phyloP scores from a whole-genome alignment of 2,329 filamentous ascomycete species.

The Emergomyces orientalis region DNA sequence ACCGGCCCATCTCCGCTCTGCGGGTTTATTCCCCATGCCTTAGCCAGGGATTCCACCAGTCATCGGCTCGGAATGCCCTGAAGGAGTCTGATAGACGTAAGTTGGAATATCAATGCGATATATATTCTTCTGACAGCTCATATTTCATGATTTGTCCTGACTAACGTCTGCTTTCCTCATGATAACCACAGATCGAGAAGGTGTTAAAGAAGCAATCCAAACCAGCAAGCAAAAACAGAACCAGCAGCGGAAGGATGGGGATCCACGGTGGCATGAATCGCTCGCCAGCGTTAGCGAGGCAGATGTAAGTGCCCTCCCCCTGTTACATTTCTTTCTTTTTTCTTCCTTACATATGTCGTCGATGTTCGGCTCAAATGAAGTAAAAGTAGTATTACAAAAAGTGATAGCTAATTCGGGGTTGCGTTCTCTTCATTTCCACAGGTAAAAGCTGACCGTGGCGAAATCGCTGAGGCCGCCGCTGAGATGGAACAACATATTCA shows the following conservation, averaged over 20 bases:
- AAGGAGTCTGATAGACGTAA: constrained; percentile 31
- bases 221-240: constrained; percentile 54
- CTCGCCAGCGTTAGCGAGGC: constrained; percentile 73
- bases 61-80: constrained; percentile 20
- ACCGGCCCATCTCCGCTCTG: constrained; percentile 12
- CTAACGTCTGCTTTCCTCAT: not conserved
- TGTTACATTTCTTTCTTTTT: not conserved
- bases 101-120: constrained; percentile 6
- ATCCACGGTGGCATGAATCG: constrained; percentile 66
- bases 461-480: constrained; percentile 34
- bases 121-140: not conserved
- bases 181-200: constrained; percentile 30
- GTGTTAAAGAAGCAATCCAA: constrained; percentile 39
- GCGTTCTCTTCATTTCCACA: constrained; percentile 14
- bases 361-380: not conserved
- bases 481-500: constrained; percentile 44
- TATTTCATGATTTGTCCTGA: not conserved
- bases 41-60: constrained; percentile 22
- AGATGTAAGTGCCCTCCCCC: constrained; percentile 42
- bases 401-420: constrained; percentile 7
- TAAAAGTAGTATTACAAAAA: not conserved
- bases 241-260: constrained; percentile 46
- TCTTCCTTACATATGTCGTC: not conserved
- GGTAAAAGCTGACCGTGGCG: constrained; percentile 53
- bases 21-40: constrained; percentile 2